Evolutionary conservation across 1,284 basidiomycete genomes (phyloP).

Genomic region (Inonotus hispidus): DNA sequence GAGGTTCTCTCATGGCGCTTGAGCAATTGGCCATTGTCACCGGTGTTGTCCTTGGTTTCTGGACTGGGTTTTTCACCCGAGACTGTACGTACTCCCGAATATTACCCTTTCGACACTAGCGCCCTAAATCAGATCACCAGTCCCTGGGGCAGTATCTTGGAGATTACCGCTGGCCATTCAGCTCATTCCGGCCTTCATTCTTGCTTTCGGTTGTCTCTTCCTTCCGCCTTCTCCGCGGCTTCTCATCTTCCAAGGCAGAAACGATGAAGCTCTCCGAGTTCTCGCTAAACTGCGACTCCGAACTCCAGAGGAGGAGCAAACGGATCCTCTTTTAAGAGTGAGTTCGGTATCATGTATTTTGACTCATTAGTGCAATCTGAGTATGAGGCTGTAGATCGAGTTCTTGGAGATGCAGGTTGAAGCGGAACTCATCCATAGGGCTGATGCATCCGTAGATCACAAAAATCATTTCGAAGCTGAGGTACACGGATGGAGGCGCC

Average conservation of each 20-base stretch:
- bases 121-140: neutral
- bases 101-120: neutral
- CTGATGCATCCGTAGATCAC: slow-evolving; percentile 22
- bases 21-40: slow-evolving; percentile 77
- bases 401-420: slow-evolving; percentile 70
- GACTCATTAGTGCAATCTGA: neutral
- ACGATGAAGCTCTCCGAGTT: slow-evolving; percentile 46
- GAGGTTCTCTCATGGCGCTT: slow-evolving; percentile 75
- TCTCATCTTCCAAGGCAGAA: slow-evolving; percentile 50
- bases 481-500: slow-evolving; percentile 44
- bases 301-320: slow-evolving; percentile 31
- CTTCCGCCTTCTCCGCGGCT: slow-evolving; percentile 73
- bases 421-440: slow-evolving; percentile 41
- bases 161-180: slow-evolving; percentile 71
- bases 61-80: slow-evolving; percentile 73
- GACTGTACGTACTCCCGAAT: slow-evolving; percentile 37
- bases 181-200: slow-evolving; percentile 60
- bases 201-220: slow-evolving; percentile 56
- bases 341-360: slow-evolving; percentile 17
- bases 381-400: slow-evolving; percentile 46
- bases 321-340: slow-evolving; percentile 53
- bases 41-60: slow-evolving; percentile 75
- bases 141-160: slow-evolving; percentile 59
- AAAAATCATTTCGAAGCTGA: slow-evolving; percentile 33
- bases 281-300: slow-evolving; percentile 50